These are phyloP conservation scores for Phaeosphaeria sp. DNA, from an alignment of 2,329 filamentous ascomycete genomes.

Conservation along the genomic window DNA sequence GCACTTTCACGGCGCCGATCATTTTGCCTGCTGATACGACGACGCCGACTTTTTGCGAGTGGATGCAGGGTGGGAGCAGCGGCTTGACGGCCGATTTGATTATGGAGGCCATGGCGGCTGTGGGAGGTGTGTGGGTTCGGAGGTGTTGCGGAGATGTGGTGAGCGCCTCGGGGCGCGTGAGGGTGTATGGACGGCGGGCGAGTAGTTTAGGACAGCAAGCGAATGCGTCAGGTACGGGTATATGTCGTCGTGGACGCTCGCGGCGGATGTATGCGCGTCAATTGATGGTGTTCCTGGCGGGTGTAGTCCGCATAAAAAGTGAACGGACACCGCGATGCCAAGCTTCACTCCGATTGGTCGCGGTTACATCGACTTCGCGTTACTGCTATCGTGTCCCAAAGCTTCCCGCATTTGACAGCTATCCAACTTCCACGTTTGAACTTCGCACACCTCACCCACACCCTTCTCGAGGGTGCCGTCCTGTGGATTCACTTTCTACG, in stretches of 20 bases:
- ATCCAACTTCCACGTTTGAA: constrained; percentile 15
- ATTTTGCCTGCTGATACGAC: constrained; percentile 81
- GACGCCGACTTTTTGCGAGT: constrained; percentile 60
- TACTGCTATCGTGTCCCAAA: constrained; percentile 39
- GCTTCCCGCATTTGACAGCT: constrained; percentile 17
- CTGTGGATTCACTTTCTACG: constrained; percentile 3
- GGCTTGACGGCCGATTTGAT: constrained; percentile 19
- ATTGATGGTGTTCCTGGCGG: constrained; percentile 16
- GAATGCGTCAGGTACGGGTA: constrained; percentile 20
- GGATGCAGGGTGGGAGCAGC: constrained; percentile 36
- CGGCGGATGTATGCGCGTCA: constrained; percentile 11
- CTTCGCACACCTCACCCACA: constrained; percentile 2
- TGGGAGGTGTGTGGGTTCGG: constrained; percentile 10
- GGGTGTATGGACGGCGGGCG: not conserved
- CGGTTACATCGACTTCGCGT: constrained; percentile 10
- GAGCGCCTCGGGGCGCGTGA: constrained; percentile 13
- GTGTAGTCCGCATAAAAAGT: constrained; percentile 31
- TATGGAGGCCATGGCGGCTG: constrained; percentile 28
- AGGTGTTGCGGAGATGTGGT: constrained; percentile 16
- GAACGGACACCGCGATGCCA: constrained; percentile 23
- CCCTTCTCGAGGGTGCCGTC: constrained; percentile 8
- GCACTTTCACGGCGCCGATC: constrained; percentile 80
- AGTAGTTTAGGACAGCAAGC: constrained; percentile 16
- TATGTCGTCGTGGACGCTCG: constrained; percentile 3
- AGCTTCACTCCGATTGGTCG: constrained; percentile 39